These are phyloP conservation scores for Zygoascus tannicola DNA, from an alignment of 805 yeast genomes.

Conservation along the genomic window DNA sequence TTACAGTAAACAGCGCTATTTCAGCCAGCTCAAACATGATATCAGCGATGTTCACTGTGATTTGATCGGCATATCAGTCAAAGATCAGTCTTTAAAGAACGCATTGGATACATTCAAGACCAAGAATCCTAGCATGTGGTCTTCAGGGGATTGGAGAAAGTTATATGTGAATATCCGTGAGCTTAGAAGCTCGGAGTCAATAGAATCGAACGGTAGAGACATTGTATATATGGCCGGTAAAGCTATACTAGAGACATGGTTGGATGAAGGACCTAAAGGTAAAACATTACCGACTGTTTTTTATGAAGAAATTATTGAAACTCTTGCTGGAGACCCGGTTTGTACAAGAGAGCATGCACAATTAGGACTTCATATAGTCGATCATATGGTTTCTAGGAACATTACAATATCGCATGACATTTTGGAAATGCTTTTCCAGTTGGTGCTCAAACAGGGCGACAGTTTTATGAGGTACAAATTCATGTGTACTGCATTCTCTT, in stretches of 20 bases:
- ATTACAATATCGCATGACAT: neutral
- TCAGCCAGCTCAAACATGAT: too few relatives aligned
- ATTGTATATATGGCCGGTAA: neutral
- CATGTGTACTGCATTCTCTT: neutral
- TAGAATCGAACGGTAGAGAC: neutral
- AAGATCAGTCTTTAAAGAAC: neutral
- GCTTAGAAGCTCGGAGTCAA: neutral
- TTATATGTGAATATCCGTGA: slow-evolving; percentile 1
- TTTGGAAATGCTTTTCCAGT: slow-evolving; percentile 3
- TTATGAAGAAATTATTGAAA: slow-evolving; percentile 13
- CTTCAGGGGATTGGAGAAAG: neutral
- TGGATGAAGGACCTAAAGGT: neutral
- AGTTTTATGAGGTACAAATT: slow-evolving; percentile 5
- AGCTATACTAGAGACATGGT: neutral
- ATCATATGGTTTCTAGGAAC: slow-evolving; percentile 1
- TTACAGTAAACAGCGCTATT: too few relatives aligned
- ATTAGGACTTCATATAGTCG: slow-evolving; percentile 1
- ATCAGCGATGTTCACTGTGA: neutral
- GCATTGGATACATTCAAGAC: neutral
- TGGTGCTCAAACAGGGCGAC: slow-evolving; percentile 7
- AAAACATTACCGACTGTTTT: slow-evolving; percentile 7
- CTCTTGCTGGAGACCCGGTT: slow-evolving; percentile 11
- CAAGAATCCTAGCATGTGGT: neutral
- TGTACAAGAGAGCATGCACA: slow-evolving; percentile 5
- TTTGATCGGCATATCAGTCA: neutral